Evolutionary conservation across 2,329 filamentous ascomycete species (phyloP).

Genomic region (Epichloe glyceriae): DNA sequence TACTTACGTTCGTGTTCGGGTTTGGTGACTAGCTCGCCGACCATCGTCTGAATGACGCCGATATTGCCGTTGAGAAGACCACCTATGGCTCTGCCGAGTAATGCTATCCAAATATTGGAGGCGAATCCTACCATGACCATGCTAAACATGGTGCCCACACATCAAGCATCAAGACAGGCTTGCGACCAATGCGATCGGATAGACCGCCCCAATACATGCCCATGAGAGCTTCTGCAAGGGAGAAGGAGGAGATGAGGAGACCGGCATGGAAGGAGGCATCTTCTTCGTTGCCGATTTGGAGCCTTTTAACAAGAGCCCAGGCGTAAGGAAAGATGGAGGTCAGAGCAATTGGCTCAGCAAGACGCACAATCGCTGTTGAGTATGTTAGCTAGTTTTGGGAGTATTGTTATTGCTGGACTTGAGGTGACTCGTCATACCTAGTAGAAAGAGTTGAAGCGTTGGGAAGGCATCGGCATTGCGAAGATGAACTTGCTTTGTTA

Average conservation of each 20-base stretch:
- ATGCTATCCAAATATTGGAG: conserved; percentile 69
- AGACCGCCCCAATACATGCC: conserved; percentile 81
- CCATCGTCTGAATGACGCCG: conserved; percentile 85
- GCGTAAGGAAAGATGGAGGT: conserved; percentile 91
- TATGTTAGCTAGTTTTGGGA: conserved; percentile 7
- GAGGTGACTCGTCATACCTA: conserved; percentile 44
- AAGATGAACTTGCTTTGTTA: conserved; percentile 35
- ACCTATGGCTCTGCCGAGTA: conserved; percentile 62
- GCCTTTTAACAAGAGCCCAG: conserved; percentile 69
- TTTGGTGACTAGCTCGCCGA: conserved; percentile 71
- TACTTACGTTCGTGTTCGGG: conserved; percentile 74
- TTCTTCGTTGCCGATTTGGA: conserved; percentile 55
- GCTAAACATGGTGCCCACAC: conserved; percentile 68
- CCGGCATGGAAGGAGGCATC: conserved; percentile 84
- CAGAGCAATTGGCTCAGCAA: conserved; percentile 84
- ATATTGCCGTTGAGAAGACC: conserved; percentile 86
- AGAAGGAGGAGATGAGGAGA: conserved; percentile 75
- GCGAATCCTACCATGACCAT: conserved; percentile 75
- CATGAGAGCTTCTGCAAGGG: conserved; percentile 67
- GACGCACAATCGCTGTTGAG: conserved; percentile 66
- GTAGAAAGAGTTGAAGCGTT: conserved; percentile 65
- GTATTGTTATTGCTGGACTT: not conserved
- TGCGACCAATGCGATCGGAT: conserved; percentile 71
- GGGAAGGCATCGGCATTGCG: conserved; percentile 66
- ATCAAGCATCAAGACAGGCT: conserved; percentile 72